Evolutionary conservation across 805 yeast species (phyloP), one percentile per base, ranked within the genome.

Genomic region (Myxozyma melibiosi): DNA sequence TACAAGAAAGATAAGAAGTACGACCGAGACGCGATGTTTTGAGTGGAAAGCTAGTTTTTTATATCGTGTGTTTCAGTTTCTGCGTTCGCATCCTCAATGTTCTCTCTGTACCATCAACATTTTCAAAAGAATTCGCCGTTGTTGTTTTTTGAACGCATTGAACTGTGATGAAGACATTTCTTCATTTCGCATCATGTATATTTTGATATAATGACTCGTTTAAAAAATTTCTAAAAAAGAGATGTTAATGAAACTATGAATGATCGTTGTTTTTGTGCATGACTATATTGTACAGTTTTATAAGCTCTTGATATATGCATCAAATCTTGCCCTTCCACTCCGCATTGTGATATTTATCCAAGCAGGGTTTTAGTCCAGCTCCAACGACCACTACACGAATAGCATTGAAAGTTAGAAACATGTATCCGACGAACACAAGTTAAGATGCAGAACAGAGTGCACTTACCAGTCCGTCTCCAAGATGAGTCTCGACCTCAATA

Each of bases 381-480:
- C 57, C 40, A 57, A n/a, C 31, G 61, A 52, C 61, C 61, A 57
- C 61, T 57, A 38, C 13, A n/a, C 28, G 25, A 14, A 33, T 22
- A 13, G 8, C 9, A 35, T n/a, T 8, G 16, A 14, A 35, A 35
- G 5, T 6, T 4, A 35, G 20, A 35, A 35, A 16, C 20, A 18
- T 16, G n/a, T n/a, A 42, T 25, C 18, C 9, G 7, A 9, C n/a
- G 5, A 38, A 22, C 18, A 40, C 11, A 16, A 16, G 3, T 27
- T 4, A 42, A 30, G 16, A 24, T 8, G 22, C 13, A 9, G 39
- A 18, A 22, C 13, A 25, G 8, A 9, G 3, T 34, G 24, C 28
- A 52, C 62, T 33, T 35, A 59, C 62, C 49, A 91, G 76, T 4
- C 96, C 96, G 73, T 91, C 98, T 44, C 96, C 96, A 65, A 91